Base-by-base conservation (phyloP, 495 filamentous ascomycete species). In the Cairneyella variabilis region DNA sequence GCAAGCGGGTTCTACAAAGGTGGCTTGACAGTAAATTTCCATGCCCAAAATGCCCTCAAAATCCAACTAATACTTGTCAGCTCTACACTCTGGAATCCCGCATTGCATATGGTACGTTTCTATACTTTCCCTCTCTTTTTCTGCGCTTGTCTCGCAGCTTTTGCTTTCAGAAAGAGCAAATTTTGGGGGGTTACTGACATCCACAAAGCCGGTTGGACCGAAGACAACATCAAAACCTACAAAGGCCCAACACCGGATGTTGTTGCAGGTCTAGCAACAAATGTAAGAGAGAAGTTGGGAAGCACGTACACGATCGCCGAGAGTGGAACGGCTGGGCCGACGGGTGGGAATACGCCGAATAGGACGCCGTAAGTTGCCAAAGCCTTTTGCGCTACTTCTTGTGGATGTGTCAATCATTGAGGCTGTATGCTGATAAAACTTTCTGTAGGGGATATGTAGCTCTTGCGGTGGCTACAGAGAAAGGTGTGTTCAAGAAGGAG, bases 281-380 rank as follows among this genome's bases (percentile, higher is more conserved):
- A 83, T 56, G 75, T 78, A 20, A 70, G 80, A 21, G 64, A 58
- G 28, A 78, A 66, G 28, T 63, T 84, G 21, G 68, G 66, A 3
- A 73, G 72, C 32, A 83, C 79, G 9, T 83, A 82, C 59, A 75
- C 73, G 37, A 58, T 84, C 11, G 73, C 68, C 46, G 82, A 84
- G 68, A 80, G 76, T 53, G 82, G 82, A 1, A 84, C 80, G 0
- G 80, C 80, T 10, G 81, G 80, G n/a, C 82, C 80, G 14, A 79
- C 76, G 6, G 78, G 79, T 8, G 80, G 80, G 7, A 64, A 67
- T 48, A 79, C 75, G 38, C 73, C 65, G 61, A 83, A 81, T 62
- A 64, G 80, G 55, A 77, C 69, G 20, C 81, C 81, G 73, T 80
- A 62, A 63, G 75, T 71, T n/a, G n/a, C n/a, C n/a, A n/a, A n/a